These are phyloP conservation scores for Xylaria castorea DNA, from an alignment of 495 filamentous ascomycete species.

Conservation along the genomic window DNA sequence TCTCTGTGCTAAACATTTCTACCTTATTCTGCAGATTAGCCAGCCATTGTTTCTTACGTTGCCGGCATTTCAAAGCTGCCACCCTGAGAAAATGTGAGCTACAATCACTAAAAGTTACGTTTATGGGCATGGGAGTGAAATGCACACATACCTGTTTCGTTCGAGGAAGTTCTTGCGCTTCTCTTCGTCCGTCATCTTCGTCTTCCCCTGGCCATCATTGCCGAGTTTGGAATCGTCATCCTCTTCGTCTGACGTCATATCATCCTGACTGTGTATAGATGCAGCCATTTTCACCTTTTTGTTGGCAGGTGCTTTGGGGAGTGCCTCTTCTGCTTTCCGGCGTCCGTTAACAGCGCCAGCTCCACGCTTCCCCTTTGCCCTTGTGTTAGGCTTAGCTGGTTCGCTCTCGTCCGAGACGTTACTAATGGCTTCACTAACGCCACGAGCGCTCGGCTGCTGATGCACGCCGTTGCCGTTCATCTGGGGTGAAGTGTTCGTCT, in stretches of 20 bases:
- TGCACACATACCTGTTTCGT: slow-evolving; percentile 79
- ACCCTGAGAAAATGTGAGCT: slow-evolving; percentile 65
- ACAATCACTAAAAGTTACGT: neutral
- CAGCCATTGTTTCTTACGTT: slow-evolving; percentile 99
- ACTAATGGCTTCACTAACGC: slow-evolving; percentile 72
- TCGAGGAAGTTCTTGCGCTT: slow-evolving; percentile 98
- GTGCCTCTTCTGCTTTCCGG: slow-evolving; percentile 81
- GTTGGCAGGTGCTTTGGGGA: slow-evolving; percentile 65
- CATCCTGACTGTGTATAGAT: slow-evolving; percentile 27
- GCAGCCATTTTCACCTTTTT: slow-evolving; percentile 73
- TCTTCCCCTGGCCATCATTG: slow-evolving; percentile 51
- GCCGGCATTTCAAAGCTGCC: slow-evolving; percentile 94
- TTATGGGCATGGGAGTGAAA: neutral
- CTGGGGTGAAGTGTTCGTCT: slow-evolving; percentile 57
- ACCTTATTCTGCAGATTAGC: slow-evolving; percentile 95
- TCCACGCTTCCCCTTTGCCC: slow-evolving; percentile 73
- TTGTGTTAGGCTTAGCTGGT: slow-evolving; percentile 63
- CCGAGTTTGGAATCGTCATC: slow-evolving; percentile 59
- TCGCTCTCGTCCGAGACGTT: slow-evolving; percentile 79
- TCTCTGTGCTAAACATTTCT: slow-evolving; percentile 88
- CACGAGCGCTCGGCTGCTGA: slow-evolving; percentile 54
- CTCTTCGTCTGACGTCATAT: slow-evolving; percentile 45
- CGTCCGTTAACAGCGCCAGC: slow-evolving; percentile 60
- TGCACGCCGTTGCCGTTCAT: slow-evolving; percentile 56
- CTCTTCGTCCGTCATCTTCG: slow-evolving; percentile 99